Base-by-base conservation (phyloP, 1,139 yeast genomes). In the Casaregolazyma lundiana region DNA sequence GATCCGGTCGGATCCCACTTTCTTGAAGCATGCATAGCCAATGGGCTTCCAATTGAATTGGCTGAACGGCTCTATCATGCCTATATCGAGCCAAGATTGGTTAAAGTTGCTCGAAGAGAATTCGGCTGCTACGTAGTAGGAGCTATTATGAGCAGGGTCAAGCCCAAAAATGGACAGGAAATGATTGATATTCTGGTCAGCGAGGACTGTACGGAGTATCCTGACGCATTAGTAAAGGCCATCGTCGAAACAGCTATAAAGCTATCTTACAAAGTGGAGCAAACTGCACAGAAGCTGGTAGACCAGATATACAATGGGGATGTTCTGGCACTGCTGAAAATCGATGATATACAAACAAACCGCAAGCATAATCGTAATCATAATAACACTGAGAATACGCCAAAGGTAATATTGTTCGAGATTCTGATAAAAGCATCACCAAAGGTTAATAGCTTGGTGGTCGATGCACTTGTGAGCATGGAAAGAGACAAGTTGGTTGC, bases 1-100 rank as follows among this genome's bases (percentile, higher is more conserved):
- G 96, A 90, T 60, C 74, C 95, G 0, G 88, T 89, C 13, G 98
- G 97, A 0, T 84, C 95, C 1, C 97, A 89, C 66, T 89, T 90
- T 68, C 71, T 90, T 37, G 90, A 90, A 65, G 75, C 82, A 16
- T 76, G 81, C 18, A 72, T 90, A 45, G 78, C 76, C 46, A 29
- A 44, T 9, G 41, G 49, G 30, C 84, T 84, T 43, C 80, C 94
- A 54, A 67, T 77, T 50, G 82, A 79, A 55, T 79, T 80, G 58
- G 77, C 84, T 38, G 85, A 82, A 56, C 76, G 95, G 57, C 66
- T 90, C 44, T 87, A 81, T 67, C 71, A 69, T 43, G 63, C 78
- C 8, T 87, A 89, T 67, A 87, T 90, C 81, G 77, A 77, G 52
- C 84, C 81, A 38, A 72, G 95, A 52, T 69, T 88, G 9, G 72